Base-by-base conservation (phyloP, 495 filamentous ascomycete species). In the Beverwykella pulmonaria region DNA sequence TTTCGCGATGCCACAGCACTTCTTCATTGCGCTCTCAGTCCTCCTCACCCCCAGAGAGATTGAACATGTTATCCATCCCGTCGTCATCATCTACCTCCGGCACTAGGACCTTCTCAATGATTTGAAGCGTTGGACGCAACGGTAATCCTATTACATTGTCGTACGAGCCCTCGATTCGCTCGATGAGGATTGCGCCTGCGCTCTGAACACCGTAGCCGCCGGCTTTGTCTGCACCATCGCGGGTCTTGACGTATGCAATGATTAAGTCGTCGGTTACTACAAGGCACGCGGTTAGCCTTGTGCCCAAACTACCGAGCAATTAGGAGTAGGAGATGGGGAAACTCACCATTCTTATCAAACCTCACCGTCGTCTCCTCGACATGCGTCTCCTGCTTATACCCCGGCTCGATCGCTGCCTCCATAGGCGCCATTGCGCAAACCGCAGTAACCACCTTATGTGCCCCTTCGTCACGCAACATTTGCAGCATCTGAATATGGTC, bases 131-230 rank as follows among this genome's bases (percentile, higher is more conserved):
- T 71, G 86, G 83, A 74, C 91, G 84, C 59, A 98, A 78, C 30
- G 94, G 94, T 80, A 98, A 75, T n/a, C 95, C 94, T 55, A 98
- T 86, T 7, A 98, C 94, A 80, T 98, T 98, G 83, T 98, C 93
- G 72, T 87, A 92, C 49, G 85, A 86, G 7, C 94, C 95, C 68
- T 97, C 88, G 60, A 98, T 89, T 77, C 82, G 87, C 77, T 97
- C 92, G 19, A 98, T 84, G 61, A 98, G 74, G 68, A 96, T 83
- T 1, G 87, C 84, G n/a, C 91, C 94, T 1, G 93, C 74, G 1
- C 93, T 93, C 77, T 98, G 94, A 47, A 98, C 81, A 10, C 92
- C 95, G 78, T 98, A 98, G 0, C 94, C 95, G 0, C 94, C 94
- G 0, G 94, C 95, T 82, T 98, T 98, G 77, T 98, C 94, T 25